Base-by-base conservation (phyloP, 1,284 basidiomycete species). In the Anthracocystis walkeri region DNA sequence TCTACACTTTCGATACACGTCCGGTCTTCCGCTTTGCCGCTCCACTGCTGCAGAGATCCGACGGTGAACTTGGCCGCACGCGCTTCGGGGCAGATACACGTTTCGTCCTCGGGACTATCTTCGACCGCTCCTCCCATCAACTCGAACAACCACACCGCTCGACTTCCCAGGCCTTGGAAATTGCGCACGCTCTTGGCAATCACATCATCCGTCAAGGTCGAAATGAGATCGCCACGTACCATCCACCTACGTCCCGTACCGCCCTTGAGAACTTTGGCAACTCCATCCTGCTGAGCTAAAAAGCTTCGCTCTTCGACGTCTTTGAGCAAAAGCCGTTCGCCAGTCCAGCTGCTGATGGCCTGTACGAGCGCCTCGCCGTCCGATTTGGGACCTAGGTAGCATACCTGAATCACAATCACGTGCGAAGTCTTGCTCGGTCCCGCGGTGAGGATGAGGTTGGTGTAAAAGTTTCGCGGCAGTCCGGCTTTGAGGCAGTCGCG, bases 41-140 rank as follows among this genome's bases (percentile, higher is more conserved):
- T 91, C 94, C 94, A 96, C 84, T 96, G 94, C 85, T 95, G 94
- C 49, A 96, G 87, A 20, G 94, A 93, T 2, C 92, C 92, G 49
- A 95, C 90, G 3, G 92, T 94, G 87, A 94, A 96, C 7, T 89
- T 86, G 1, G 92, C 91, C 80, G 92, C 89, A 27, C 94, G 90
- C 78, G 93, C 91, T 16, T 89, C 87, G 78, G 90, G 90, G 4
- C 93, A 92, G 33, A 94, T 86, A 79, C 92, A 93, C 4, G 86
- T 79, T 20, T 80, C 77, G 38, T 76, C 65, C 62, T 91, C 81
- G 0, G 65, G 90, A 58, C 89, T 90, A 80, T 95, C 92, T 1
- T 86, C 86, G 40, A 94, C 89, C 0, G 92, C 93, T 12, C 93
- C 93, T 1, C 92, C 93, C 4, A 92, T 91, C 44, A 94, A 88